Base-by-base conservation (phyloP, 2,329 filamentous ascomycete genomes). In the Penicillium sp. region DNA sequence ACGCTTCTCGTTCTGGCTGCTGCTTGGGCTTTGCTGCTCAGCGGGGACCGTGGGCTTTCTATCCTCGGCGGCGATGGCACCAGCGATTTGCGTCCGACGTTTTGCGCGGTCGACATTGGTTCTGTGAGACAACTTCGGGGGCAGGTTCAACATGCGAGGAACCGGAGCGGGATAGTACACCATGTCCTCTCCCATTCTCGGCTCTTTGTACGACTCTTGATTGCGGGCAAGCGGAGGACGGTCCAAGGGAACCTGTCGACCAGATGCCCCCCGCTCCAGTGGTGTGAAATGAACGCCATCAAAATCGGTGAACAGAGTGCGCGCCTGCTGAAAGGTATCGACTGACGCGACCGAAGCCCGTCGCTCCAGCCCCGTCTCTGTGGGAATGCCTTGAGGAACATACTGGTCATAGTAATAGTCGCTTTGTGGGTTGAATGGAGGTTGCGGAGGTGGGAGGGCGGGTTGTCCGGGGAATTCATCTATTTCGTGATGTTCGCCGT, bases 121-220 rank as follows among this genome's bases (percentile, higher is more conserved):
- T 49, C 86, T 82, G 65, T 87, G 90, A 1, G 92, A 96, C 47
- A 97, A 77, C 65, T 91, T 90, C 43, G 92, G 91, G 1, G 94
- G 94, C 11, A 99, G 78, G 65, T 96, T 97, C 54, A 99, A 82
- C 87, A 96, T 92, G 58, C 89, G 87, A 3, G 94, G 94, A 2
- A 99, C 94, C 1, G 91, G 92, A 3, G 94, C 94, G 13, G 94
- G 94, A 71, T 99, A 99, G 74, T 88, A 97, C 9, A 96, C 85
- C 90, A 97, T 96, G 63, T 87, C 81, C 61, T 93, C 86, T 4
- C 86, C 88, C 1, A 87, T 87, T 47, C 67, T 70, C 2, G 75
- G 71, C 52, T 76, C 69, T 47, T 72, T 68, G 61, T 73, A 75
- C 22, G 68, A 64, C 57, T 73, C 65, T 11, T 72, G 65, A 47